These are phyloP conservation scores for Aaosphaeria pasadenensis DNA, from an alignment of 2,329 filamentous ascomycete species.

Conservation along the genomic window DNA sequence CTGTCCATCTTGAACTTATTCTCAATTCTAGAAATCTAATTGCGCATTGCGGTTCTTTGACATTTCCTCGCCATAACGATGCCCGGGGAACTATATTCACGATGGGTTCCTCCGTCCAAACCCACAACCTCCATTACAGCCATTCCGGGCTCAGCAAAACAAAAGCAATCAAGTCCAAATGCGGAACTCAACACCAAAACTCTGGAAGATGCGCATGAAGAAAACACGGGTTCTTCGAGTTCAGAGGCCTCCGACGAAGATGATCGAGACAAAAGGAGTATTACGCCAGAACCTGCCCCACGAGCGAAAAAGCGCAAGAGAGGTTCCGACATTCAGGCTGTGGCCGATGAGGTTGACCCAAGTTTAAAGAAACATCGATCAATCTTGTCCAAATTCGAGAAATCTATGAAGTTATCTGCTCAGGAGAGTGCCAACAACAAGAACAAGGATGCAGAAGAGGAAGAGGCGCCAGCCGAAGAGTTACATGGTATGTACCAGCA, in stretches of 20 bases:
- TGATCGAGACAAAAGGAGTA: too few relatives aligned
- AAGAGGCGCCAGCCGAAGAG: constrained; percentile 34
- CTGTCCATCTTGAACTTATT: background rate
- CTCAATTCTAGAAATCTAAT: background rate
- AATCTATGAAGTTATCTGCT: constrained; percentile 24
- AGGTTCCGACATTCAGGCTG: constrained; percentile 18
- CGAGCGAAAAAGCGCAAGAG: constrained; percentile 26
- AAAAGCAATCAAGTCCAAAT: too few relatives aligned
- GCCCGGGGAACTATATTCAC: constrained; percentile 46
- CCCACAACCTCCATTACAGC: background rate
- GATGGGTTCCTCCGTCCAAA: constrained; percentile 33
- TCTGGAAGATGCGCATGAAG: too few relatives aligned
- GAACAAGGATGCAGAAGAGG: constrained; percentile 8
- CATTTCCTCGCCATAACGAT: constrained; percentile 27
- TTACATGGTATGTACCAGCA: constrained; percentile 46
- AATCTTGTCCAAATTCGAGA: constrained; percentile 47
- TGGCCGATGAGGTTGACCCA: constrained; percentile 25
- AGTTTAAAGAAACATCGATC: constrained; percentile 34
- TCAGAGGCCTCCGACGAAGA: too few relatives aligned
- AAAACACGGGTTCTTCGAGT: too few relatives aligned
- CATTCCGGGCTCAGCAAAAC: too few relatives aligned
- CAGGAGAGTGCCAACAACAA: constrained; percentile 1
- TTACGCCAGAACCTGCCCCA: too few relatives aligned
- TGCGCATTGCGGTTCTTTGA: constrained; percentile 1
- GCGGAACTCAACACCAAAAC: too few relatives aligned